Evolutionary conservation across 139 green algal species (phyloP).

Genomic region (Nannochloris sp.): DNA sequence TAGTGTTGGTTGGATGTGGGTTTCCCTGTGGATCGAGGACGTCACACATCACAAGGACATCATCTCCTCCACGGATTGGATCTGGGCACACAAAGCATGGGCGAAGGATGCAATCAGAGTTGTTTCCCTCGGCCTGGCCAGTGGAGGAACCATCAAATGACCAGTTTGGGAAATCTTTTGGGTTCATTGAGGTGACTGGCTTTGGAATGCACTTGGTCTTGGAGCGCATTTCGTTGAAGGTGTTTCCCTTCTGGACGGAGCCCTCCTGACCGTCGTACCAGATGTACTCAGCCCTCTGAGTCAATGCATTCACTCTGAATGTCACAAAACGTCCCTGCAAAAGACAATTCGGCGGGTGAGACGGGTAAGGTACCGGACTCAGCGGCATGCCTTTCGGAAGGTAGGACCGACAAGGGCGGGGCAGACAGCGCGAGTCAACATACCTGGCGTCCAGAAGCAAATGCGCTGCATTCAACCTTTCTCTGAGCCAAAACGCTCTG

Average conservation of each 20-base stretch:
- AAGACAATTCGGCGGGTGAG: neutral
- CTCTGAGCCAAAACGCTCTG: constrained; percentile 1
- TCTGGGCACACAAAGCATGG: constrained; percentile 70
- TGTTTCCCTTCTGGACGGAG: constrained; percentile 13
- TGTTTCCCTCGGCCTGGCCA: constrained; percentile 80
- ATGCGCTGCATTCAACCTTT: constrained; percentile 2
- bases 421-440: neutral
- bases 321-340: constrained; percentile 26
- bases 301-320: constrained; percentile 35
- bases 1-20: constrained; percentile 79
- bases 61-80: constrained; percentile 79
- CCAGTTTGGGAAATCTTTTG: constrained; percentile 76
- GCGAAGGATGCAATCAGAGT: constrained; percentile 87
- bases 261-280: constrained; percentile 70
- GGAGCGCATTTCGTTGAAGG: constrained; percentile 90
- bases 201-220: constrained; percentile 76
- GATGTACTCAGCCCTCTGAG: constrained; percentile 62
- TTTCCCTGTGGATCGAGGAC: constrained; percentile 60
- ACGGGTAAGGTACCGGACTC: no score
- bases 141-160: constrained; percentile 61
- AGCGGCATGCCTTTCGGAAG: no score
- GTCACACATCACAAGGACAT: constrained; percentile 88
- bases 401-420: no score
- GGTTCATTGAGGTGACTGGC: constrained; percentile 48
- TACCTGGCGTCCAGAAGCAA: neutral